Evolutionary conservation across 202 grass and related monocot species (phyloP), one percentile per base, ranked within the genome.

Genomic region (Saccharum hybrid): DNA sequence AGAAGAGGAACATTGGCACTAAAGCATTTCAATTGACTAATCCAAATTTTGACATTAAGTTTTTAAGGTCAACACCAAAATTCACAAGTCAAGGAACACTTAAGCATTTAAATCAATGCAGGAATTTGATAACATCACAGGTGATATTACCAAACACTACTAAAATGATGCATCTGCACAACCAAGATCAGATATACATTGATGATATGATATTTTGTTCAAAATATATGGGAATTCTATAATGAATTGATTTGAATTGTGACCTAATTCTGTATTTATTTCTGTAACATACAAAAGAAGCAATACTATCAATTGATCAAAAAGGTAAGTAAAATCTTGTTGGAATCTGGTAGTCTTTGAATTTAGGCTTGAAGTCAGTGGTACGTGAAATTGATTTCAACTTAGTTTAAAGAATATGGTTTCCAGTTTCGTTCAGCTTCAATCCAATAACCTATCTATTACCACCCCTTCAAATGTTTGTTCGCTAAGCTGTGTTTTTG

Each of bases 81-180:
- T 77, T 71, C 80, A 39, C 37, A 38, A 62, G 56, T 38, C 77
- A 71, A 84, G 52, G 5, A 39, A 73, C 3, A 56, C 62, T 76
- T 72, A 38, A 59, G 13, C 45, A 81, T 81, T 65, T 37, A 84
- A 68, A 88, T 75, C 65, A 33, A 6, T 85, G 36, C 5, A 10
- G 31, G 2, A 63, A 70, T 81, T 52, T 13, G 77, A 52, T 70
- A 69, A 56, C 11, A 61, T 60, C 41, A 74, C 60, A 67, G 62
- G 68, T 73, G 39, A 60, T 60, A 79, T 61, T 33, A 12, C 3
- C 15, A 72, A 77, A 52, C 71, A 46, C 52, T 72, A 71, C 82
- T 14, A 82, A 79, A 40, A 70, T 41, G 34, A 59, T 67, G 23
- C 23, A 67, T 57, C 74, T 79, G 60, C 30, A 37, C 5, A 10